Evolutionary conservation across 805 yeast genomes (phyloP), one percentile per base, ranked within the genome.

Genomic region (Ogataea ganodermae): DNA sequence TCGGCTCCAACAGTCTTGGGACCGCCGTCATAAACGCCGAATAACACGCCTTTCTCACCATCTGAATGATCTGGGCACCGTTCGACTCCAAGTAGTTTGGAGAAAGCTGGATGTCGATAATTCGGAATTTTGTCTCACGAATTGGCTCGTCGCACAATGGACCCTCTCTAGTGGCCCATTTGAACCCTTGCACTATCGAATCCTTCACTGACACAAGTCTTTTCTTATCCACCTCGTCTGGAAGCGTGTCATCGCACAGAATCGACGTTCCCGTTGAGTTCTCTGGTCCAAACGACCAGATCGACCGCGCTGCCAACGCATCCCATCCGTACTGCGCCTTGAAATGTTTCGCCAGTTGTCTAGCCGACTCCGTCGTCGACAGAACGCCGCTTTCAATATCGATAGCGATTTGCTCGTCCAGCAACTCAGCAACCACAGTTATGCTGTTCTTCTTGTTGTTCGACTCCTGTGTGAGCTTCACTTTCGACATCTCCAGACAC

Each of bases 111-210:
- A 80, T 78, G 47, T 83, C 88, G 39, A 89, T 72, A 33, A 94
- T 74, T 46, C 81, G 80, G 65, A 94, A 89, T 52, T 79, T 81
- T 5, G 84, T 80, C 45, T 83, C 78, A 44, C 87, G 69, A 6
- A 94, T 73, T 0, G 87, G 84, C 61, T 89, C 97, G 50, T 86
- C 96, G 51, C 95, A 82, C n/a, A 94, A 70, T 0, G 99, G 99
- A 0, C 99, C 99, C 58, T 88, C 96, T 46, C 80, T 73, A 0
- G 79, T 73, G 2, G 86, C 84, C 94, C 96, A 87, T 57, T 78
- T 76, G 67, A 92, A 94, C 0, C 98, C 99, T 55, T 83, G 84
- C 2, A 71, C 67, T 1, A 91, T 75, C 2, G 80, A 71, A 6
- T 78, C 82, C 50, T 79, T 83, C 23, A 78, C 71, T 0, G 68